Evolutionary conservation across 2,329 filamentous ascomycete species (phyloP).

Genomic region (Diplodia scrobiculata): DNA sequence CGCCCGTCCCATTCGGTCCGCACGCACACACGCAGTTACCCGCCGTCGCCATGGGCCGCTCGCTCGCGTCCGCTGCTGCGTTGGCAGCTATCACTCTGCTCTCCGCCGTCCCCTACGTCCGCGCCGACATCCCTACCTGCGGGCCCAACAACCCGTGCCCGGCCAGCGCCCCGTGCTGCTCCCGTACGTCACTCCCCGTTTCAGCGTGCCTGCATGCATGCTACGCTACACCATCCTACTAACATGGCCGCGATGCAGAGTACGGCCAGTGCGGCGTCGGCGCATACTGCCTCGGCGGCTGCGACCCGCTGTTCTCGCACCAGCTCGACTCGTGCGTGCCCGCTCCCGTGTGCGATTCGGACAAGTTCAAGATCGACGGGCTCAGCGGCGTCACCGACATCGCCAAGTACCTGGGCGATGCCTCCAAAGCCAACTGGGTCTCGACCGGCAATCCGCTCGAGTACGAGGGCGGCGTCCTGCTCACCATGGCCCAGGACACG

Average conservation of each 20-base stretch:
- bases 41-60: constrained; percentile 28
- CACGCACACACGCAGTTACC: not conserved
- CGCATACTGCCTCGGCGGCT: constrained; percentile 93
- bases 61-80: constrained; percentile 24
- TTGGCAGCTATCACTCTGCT: constrained; percentile 32
- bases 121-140: constrained; percentile 43
- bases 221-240: not conserved
- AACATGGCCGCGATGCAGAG: constrained; percentile 55
- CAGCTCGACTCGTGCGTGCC: constrained; percentile 82
- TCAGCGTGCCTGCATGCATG: not conserved
- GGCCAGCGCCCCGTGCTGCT: constrained; percentile 53
- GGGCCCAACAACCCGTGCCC: constrained; percentile 64
- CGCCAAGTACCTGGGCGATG: constrained; percentile 81
- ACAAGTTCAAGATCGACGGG: constrained; percentile 71
- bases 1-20: constrained; percentile 1
- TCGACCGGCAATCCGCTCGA: constrained; percentile 72
- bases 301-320: constrained; percentile 83
- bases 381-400: constrained; percentile 71
- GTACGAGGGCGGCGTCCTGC: constrained; percentile 67
- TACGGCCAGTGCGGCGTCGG: constrained; percentile 92
- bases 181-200: constrained; percentile 38
- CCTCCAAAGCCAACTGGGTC: constrained; percentile 82
- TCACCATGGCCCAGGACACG: constrained; percentile 86
- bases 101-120: constrained; percentile 36
- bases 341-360: constrained; percentile 75